These are phyloP conservation scores for Coemansia biformis DNA, from an alignment of 192 early-diverging fungal species.

Conservation along the genomic window DNA sequence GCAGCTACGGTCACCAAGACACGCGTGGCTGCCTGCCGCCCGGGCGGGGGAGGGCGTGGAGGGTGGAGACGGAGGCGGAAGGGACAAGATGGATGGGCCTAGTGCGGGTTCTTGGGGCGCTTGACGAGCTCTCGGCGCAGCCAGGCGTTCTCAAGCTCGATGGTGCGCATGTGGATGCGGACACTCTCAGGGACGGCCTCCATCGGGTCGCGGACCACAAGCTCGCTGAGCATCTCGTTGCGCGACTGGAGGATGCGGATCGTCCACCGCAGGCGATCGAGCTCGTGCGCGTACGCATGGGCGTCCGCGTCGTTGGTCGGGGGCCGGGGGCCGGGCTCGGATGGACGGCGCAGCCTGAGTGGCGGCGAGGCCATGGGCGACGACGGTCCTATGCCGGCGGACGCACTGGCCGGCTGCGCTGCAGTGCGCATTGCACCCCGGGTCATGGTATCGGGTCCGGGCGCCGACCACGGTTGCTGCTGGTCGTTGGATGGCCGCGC, in stretches of 20 bases:
- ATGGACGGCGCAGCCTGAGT: not conserved
- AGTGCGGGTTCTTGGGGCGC: too few species aligned
- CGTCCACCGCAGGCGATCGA: conserved; percentile 18
- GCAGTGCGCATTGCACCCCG: too few species aligned
- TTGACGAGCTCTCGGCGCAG: conserved; percentile 21
- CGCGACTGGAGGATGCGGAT: conserved; percentile 26
- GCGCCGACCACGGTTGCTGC: not conserved
- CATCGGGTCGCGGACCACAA: conserved; percentile 17
- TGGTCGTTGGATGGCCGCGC: conserved; percentile 24
- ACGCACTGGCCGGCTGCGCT: too few species aligned
- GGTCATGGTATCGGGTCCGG: too few species aligned
- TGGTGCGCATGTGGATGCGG: conserved; percentile 26
- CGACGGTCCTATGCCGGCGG: too few species aligned
- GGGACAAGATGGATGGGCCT: too few species aligned
- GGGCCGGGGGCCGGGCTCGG: not conserved
- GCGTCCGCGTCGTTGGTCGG: not conserved
- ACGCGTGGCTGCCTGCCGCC: too few species aligned
- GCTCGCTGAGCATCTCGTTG: conserved; percentile 37
- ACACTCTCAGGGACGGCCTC: conserved; percentile 24
- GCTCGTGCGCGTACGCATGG: conserved; percentile 9
- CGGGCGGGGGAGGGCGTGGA: too few species aligned
- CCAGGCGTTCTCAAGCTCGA: conserved; percentile 47
- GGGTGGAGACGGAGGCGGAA: too few species aligned
- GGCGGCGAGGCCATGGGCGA: not conserved
- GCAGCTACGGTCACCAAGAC: not conserved